phyloP scores from a whole-genome alignment of 257 asterid genomes.

The Lantana camara region DNA sequence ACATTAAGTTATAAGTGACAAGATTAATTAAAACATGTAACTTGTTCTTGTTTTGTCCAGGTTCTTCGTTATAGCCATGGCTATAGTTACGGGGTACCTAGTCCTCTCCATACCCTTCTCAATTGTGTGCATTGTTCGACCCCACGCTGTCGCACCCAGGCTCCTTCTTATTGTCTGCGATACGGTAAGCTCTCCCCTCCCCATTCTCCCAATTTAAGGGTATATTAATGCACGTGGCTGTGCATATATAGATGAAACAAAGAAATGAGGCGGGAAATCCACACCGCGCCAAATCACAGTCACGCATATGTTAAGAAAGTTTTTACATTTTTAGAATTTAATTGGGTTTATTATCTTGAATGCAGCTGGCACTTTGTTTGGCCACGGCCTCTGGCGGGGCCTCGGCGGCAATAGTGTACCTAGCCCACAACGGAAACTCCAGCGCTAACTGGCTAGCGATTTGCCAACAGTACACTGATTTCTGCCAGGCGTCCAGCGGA shows the following conservation, averaged over 20 bases:
- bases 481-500: conserved; percentile 70
- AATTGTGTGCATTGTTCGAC: conserved; percentile 53
- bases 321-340: too few relatives aligned
- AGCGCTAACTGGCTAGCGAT: conserved; percentile 84
- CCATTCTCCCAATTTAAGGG: too few relatives aligned
- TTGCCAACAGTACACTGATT: conserved; percentile 73
- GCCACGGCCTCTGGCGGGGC: conserved; percentile 70
- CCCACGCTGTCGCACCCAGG: conserved; percentile 41
- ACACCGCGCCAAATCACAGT: too few relatives aligned
- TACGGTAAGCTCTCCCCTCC: conserved; percentile 48
- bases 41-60: conserved; percentile 34
- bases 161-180: conserved; percentile 51
- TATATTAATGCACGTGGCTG: too few relatives aligned
- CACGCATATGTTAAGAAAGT: too few relatives aligned
- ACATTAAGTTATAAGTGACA: too few relatives aligned
- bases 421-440: conserved; percentile 75
- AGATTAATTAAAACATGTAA: too few relatives aligned
- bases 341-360: not conserved
- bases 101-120: conserved; percentile 74
- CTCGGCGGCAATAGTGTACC: conserved; percentile 78
- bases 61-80: conserved; percentile 68
- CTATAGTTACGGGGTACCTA: conserved; percentile 63
- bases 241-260: too few relatives aligned
- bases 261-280: too few relatives aligned
- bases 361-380: conserved; percentile 58